Evolutionary conservation across 2,329 filamentous ascomycete species (phyloP).

Genomic region (Botryotinia calthae): DNA sequence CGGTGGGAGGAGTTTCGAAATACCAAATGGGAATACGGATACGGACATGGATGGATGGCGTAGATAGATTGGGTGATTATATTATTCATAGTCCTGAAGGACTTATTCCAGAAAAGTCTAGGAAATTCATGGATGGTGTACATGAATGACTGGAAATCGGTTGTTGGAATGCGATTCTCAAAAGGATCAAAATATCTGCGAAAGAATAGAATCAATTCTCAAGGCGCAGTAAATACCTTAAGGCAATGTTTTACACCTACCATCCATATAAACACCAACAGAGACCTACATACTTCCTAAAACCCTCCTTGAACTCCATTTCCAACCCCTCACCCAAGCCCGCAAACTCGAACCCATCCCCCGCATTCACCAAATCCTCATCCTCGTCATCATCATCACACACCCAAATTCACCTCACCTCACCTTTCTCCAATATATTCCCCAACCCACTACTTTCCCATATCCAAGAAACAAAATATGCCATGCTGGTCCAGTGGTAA

Average conservation of each 20-base stretch:
- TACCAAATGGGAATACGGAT: background rate
- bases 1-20: background rate
- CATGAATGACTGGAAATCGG: background rate
- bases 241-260: background rate
- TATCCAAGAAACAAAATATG: background rate
- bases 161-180: background rate
- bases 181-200: fast-evolving
- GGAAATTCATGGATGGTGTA: background rate
- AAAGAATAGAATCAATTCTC: background rate
- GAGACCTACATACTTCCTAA: background rate
- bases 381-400: background rate
- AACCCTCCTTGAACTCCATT: background rate
- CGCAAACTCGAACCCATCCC: background rate
- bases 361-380: background rate
- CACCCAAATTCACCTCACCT: background rate
- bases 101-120: background rate
- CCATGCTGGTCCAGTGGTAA: background rate
- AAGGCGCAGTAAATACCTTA: background rate
- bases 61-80: background rate
- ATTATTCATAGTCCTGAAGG: background rate
- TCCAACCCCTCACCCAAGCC: background rate
- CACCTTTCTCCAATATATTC: background rate
- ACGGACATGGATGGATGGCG: background rate
- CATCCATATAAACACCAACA: background rate
- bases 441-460: background rate